Evolutionary conservation across 2,329 filamentous ascomycete genomes (phyloP).

Genomic region (Lachnellula arida): DNA sequence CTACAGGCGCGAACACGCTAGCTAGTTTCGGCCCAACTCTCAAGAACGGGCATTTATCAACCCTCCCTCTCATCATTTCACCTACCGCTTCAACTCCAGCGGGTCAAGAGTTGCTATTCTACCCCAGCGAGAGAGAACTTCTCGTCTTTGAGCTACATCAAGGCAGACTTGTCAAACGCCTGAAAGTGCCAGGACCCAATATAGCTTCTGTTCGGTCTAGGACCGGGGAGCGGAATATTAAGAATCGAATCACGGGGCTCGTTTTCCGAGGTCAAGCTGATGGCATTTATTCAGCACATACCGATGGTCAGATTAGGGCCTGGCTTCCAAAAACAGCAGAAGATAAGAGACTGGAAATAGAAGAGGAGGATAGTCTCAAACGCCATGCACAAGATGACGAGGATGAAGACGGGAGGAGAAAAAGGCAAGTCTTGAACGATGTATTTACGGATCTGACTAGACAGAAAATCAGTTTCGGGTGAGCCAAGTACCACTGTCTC

Average conservation of each 20-base stretch:
- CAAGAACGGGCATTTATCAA: slow-evolving; percentile 64
- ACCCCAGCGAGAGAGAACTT: slow-evolving; percentile 77
- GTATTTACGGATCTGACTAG: slow-evolving; percentile 74
- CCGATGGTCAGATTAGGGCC: slow-evolving; percentile 75
- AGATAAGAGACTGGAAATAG: slow-evolving; percentile 45
- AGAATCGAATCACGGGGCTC: slow-evolving; percentile 67
- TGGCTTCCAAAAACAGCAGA: slow-evolving; percentile 64
- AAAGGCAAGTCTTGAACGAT: slow-evolving; percentile 74
- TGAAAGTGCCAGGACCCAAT: slow-evolving; percentile 59
- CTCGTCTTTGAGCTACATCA: slow-evolving; percentile 75
- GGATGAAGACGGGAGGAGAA: slow-evolving; percentile 55
- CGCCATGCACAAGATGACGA: slow-evolving; percentile 42
- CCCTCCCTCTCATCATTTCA: slow-evolving; percentile 56
- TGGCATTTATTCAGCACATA: slow-evolving; percentile 73
- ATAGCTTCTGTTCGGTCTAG: slow-evolving; percentile 42
- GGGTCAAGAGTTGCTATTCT: slow-evolving; percentile 66
- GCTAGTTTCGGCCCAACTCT: slow-evolving; percentile 82
- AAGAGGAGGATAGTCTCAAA: slow-evolving; percentile 33
- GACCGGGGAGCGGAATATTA: slow-evolving; percentile 52
- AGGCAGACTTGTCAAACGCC: slow-evolving; percentile 64
- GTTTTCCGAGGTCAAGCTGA: slow-evolving; percentile 66
- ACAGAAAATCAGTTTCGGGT: slow-evolving; percentile 60
- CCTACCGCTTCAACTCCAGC: slow-evolving; percentile 54
- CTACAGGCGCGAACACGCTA: slow-evolving; percentile 78
- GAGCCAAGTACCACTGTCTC: neutral